Base-by-base conservation (phyloP, 2,329 filamentous ascomycete genomes). In the Colletotrichum chlorophyti region DNA sequence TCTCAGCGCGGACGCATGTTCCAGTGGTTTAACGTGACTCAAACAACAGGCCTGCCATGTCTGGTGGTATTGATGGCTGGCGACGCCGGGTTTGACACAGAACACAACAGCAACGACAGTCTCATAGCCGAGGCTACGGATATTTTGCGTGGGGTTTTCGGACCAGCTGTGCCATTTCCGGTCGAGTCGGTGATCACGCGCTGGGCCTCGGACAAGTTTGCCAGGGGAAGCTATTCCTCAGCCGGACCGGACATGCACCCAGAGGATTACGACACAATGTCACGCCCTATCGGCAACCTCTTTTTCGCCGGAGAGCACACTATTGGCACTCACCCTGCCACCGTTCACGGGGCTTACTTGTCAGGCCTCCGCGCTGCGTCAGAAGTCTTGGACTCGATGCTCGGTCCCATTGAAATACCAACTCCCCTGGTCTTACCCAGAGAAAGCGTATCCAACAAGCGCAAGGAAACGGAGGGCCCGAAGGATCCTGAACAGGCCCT, bases 301-400 rank as follows among this genome's bases (percentile, higher is more conserved):
- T 91, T 94, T 74, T 99, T 99, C 73, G 95, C 94, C 14, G 95
- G 95, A 43, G 95, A 99, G 74, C 95, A 97, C 60, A 99, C 96
- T 1, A 97, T 91, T 66, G 93, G 91, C 42, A 97, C 93, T 1
- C 93, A 99, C 70, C 95, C 96, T 11, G 95, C 96, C 27, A 99
- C 95, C 2, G 95, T 99, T 1, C 95, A 99, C 65, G 95, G 95
- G 6, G 96, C 95, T 8, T 99, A 98, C 69, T 79, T 99, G 4
- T 97, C 95, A 2, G 96, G 95, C 3, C 80, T 99, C 6, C 88
- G 95, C 46, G 95, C 90, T 4, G 95, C 95, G 10, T 89, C 91
- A 3, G 93, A 98, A 68, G 84, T 99, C 3, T 79, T 97, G 32
- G 88, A 94, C 52, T 79, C 85, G 3, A 84, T 97, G 70, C 79